Conservation (phyloP, 441 rosid genomes). For the Brassica hybrid region DNA sequence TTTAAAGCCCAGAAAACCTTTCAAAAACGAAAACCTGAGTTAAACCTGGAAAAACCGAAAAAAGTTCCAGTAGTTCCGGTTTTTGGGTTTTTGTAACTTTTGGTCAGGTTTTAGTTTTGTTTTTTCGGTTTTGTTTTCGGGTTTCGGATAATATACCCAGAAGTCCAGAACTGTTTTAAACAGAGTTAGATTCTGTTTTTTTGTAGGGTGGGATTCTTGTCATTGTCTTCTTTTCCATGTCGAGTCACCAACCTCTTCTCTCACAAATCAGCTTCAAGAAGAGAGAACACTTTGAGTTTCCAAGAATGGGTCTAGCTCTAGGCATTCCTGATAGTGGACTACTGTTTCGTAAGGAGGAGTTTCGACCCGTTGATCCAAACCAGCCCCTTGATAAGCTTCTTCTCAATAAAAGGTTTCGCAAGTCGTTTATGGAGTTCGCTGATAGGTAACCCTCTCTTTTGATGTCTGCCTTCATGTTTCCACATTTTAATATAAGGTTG, state of each 20-base stretch:
- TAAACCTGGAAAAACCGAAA: too few species aligned
- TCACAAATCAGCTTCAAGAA: slow-evolving; percentile 84
- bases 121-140: too few species aligned
- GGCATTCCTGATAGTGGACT: slow-evolving; percentile 90
- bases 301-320: slow-evolving; percentile 86
- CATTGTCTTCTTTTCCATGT: slow-evolving; percentile 78
- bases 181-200: background rate
- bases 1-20: too few species aligned
- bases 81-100: too few species aligned
- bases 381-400: slow-evolving; percentile 92
- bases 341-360: slow-evolving; percentile 58
- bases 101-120: too few species aligned
- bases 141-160: too few species aligned
- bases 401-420: slow-evolving; percentile 69
- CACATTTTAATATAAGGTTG: background rate
- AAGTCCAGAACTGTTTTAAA: too few species aligned
- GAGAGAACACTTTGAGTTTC: slow-evolving; percentile 64
- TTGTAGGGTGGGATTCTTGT: slow-evolving; percentile 75
- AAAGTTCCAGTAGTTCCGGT: too few species aligned
- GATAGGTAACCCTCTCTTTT: slow-evolving; percentile 60
- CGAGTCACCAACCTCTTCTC: slow-evolving; percentile 85
- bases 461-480: slow-evolving; percentile 8
- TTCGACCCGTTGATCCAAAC: slow-evolving; percentile 55
- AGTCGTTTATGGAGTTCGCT: slow-evolving; percentile 89
- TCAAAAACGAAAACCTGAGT: too few species aligned